phyloP scores from a whole-genome alignment of 441 rosid genomes.

The Syzygium malaccense region DNA sequence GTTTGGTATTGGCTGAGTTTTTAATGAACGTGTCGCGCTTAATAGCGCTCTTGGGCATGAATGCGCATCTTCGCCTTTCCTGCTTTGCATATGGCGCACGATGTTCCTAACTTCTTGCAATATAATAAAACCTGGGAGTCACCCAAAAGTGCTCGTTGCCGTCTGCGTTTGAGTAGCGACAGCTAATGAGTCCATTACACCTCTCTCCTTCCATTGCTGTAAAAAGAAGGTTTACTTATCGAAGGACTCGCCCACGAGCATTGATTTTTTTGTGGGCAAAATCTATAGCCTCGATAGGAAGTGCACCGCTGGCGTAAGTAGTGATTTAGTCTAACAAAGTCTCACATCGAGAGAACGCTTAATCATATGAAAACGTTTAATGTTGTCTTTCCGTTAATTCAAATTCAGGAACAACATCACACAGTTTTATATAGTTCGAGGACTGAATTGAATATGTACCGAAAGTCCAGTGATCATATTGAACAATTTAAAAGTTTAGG shows the following conservation, averaged over 20 bases:
- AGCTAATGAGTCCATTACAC: background rate
- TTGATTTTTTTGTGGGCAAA: no score
- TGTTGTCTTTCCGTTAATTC: no score
- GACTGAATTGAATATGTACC: no score
- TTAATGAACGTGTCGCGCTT: background rate
- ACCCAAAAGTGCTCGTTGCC: background rate
- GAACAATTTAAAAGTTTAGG: no score
- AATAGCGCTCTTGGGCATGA: background rate
- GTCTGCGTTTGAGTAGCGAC: background rate
- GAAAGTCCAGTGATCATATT: no score
- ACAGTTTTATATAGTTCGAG: no score
- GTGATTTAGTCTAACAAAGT: background rate
- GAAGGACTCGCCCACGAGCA: no score
- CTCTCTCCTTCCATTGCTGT: background rate
- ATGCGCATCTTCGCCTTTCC: background rate
- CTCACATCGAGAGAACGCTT: background rate
- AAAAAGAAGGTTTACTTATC: no score
- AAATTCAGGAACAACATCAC: no score
- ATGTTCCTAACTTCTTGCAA: background rate
- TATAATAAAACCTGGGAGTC: background rate
- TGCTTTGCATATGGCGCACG: background rate
- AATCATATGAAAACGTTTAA: no score
- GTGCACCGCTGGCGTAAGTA: background rate
- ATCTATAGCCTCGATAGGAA: background rate
- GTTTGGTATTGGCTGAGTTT: background rate